Conservation (phyloP, 2,329 filamentous ascomycete genomes). For the Xylaria sp. region DNA sequence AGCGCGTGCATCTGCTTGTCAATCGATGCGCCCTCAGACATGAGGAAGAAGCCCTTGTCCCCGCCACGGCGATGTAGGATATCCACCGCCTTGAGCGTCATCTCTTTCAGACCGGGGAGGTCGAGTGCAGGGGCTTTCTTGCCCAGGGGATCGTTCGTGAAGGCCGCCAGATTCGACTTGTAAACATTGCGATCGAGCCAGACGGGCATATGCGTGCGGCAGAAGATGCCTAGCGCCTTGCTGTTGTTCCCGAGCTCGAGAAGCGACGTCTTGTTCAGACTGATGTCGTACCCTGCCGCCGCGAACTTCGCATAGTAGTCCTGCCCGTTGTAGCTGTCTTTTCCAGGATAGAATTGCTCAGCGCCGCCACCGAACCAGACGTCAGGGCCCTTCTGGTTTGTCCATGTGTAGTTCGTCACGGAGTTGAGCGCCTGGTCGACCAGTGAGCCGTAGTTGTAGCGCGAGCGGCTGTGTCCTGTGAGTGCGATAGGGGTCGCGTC, state of each 20-base stretch:
- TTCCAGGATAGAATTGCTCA: constrained; percentile 78
- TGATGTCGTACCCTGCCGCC: constrained; percentile 77
- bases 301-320: constrained; percentile 84
- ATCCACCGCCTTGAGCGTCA: constrained; percentile 88
- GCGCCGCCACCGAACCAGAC: constrained; percentile 86
- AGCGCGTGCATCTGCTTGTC: constrained; percentile 91
- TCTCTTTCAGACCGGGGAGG: constrained; percentile 86
- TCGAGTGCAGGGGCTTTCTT: constrained; percentile 73
- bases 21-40: constrained; percentile 86
- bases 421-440: constrained; percentile 82
- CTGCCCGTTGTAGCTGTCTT: constrained; percentile 73
- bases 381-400: constrained; percentile 77
- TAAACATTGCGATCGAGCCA: constrained; percentile 91
- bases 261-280: constrained; percentile 79
- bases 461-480: constrained; percentile 76
- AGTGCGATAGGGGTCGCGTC: constrained; percentile 86
- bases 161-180: constrained; percentile 72
- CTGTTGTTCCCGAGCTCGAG: constrained; percentile 65
- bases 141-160: constrained; percentile 77
- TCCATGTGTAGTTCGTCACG: constrained; percentile 84
- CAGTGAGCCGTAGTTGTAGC: constrained; percentile 75
- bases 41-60: constrained; percentile 84
- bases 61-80: constrained; percentile 75
- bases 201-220: constrained; percentile 77
- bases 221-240: constrained; percentile 82